Evolutionary conservation across 768 basidiomycete species (phyloP), one percentile per base, ranked within the genome.

Genomic region (Tricholoma terreum): DNA sequence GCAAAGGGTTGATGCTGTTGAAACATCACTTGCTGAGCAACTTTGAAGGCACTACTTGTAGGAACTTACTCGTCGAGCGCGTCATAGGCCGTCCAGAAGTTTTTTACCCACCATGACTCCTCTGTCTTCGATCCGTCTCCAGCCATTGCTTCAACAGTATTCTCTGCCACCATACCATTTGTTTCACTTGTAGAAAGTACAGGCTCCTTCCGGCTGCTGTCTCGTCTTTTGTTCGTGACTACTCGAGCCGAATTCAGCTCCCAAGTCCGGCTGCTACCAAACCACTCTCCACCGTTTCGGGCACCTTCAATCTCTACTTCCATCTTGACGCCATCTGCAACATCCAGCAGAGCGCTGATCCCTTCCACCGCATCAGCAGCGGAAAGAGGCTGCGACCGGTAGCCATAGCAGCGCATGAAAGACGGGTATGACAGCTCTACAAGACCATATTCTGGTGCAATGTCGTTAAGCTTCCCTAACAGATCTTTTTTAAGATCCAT

Each of bases 31-130:
- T 24, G 30, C 34, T 24, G 15, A 17, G 45, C 14, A 34, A 42
- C 14, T 40, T 19, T 27, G 8, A 12, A 27, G 10, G 60, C n/a
- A n/a, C n/a, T n/a, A 22, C 5, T 11, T 5, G 36, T n/a, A 52
- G 14, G 6, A 6, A 78, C 94, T 78, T 71, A 98, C 96, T 98
- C 87, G 57, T 82, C 77, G 54, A 97, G 83, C 4, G 96, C 90
- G 68, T 98, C 96, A 69, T 89, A 98, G 2, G 94, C 93, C 9
- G 83, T 81, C 97, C 97, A 99, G 67, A 98, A 99, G 71, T 98
- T 98, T 69, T 78, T 82, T 46, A 89, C 82, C 87, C 92, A 91
- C 89, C 91, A 94, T 76, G 33, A 86, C 77, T 58, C 85, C 84
- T 38, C 60, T 63, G 36, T 56, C 62, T 34, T 64, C 58, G 8